Conservation (phyloP, 1,139 yeast genomes). For the Taphrina wiesneri region DNA sequence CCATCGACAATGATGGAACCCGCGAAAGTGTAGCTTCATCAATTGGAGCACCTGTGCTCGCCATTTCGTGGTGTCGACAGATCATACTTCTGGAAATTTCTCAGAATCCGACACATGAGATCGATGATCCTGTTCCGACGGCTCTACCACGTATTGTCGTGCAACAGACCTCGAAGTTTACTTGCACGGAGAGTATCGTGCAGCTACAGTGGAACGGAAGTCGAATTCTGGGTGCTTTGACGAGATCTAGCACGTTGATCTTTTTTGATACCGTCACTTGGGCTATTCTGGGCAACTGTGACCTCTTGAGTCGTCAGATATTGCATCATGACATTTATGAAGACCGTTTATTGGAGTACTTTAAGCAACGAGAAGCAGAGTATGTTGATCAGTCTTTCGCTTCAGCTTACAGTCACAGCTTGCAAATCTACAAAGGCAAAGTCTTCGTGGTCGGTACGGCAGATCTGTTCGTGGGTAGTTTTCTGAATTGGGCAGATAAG, state of each 20-base stretch:
- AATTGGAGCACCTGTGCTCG: constrained; percentile 54
- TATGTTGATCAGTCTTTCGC: constrained; percentile 40
- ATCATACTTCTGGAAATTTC: constrained; percentile 59
- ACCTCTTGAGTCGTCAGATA: constrained; percentile 52
- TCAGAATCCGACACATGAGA: constrained; percentile 43
- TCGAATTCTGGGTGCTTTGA: constrained; percentile 54
- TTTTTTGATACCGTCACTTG: constrained; percentile 50
- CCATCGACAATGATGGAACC: neutral
- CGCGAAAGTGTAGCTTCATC: constrained; percentile 6
- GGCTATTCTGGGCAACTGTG: constrained; percentile 49
- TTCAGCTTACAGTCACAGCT: constrained; percentile 47
- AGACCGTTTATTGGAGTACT: constrained; percentile 40
- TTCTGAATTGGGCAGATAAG: constrained; percentile 74
- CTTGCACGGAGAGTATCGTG: constrained; percentile 51
- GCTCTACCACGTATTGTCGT: constrained; percentile 41
- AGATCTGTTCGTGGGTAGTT: constrained; percentile 58
- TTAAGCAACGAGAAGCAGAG: constrained; percentile 40
- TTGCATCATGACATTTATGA: constrained; percentile 50
- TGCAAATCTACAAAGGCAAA: constrained; percentile 51
- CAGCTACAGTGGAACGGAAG: constrained; percentile 63
- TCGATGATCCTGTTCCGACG: neutral
- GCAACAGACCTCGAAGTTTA: constrained; percentile 2
- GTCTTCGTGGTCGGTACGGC: constrained; percentile 55
- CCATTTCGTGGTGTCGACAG: constrained; percentile 66
- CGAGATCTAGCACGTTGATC: constrained; percentile 53